Evolutionary conservation across 192 early-diverging fungal species (phyloP).

Genomic region (Pecoramyces ruminantium): DNA sequence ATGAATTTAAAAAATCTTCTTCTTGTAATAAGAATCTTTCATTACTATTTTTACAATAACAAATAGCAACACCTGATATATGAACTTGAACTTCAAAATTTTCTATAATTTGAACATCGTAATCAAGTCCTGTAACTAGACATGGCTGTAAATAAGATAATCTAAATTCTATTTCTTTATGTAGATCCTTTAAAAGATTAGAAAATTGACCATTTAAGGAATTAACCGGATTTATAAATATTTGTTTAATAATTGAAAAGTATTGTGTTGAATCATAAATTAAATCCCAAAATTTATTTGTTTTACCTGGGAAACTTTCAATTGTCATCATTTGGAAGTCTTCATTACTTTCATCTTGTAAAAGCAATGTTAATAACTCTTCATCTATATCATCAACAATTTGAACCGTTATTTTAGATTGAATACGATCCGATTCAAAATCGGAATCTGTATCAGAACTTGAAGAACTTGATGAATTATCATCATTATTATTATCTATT

Average conservation of each 20-base stretch:
- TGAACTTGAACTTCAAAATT: slow-evolving; percentile 43
- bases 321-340: neutral
- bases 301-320: neutral
- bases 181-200: slow-evolving; percentile 38
- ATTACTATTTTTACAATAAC: slow-evolving; percentile 9
- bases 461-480: neutral
- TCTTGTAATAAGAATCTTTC: neutral
- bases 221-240: neutral
- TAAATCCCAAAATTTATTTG: neutral
- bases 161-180: slow-evolving; percentile 44
- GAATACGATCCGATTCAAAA: neutral
- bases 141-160: slow-evolving; percentile 44
- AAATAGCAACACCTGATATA: slow-evolving; percentile 39
- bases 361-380: neutral
- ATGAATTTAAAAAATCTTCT: slow-evolving; percentile 8
- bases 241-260: neutral
- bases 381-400: neutral
- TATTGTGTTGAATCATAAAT: neutral
- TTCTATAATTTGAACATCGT: slow-evolving; percentile 40
- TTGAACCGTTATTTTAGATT: neutral
- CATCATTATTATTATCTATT: neutral
- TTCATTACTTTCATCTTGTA: neutral
- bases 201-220: slow-evolving; percentile 53
- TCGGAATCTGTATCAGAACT: neutral
- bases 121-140: slow-evolving; percentile 40